phyloP scores from a whole-genome alignment of 805 yeast genomes.

The Kodamaea fukazawae region DNA sequence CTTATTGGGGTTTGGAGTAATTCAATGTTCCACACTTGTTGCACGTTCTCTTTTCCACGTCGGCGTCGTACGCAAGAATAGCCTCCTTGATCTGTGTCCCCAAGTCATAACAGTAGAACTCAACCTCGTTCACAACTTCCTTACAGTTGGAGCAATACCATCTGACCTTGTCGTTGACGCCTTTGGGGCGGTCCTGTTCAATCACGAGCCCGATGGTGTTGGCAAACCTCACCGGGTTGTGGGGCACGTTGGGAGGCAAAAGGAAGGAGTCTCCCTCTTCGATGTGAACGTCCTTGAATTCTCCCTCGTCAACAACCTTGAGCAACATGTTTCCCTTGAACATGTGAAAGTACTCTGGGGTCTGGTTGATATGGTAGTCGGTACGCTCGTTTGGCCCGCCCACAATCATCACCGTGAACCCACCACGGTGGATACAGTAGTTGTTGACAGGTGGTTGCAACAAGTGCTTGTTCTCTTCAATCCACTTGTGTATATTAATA shows the following conservation, averaged over 20 bases:
- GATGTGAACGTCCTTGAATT: constrained; percentile 70
- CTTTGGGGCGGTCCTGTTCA: constrained; percentile 85
- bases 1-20: constrained; percentile 51
- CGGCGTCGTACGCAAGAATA: constrained; percentile 65
- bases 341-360: constrained; percentile 92
- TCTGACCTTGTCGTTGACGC: constrained; percentile 66
- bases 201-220: constrained; percentile 87
- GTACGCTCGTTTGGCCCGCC: constrained; percentile 96
- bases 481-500: constrained; percentile 77
- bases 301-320: constrained; percentile 70
- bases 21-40: constrained; percentile 69
- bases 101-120: constrained; percentile 73
- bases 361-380: constrained; percentile 89
- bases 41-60: constrained; percentile 67
- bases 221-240: constrained; percentile 83
- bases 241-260: constrained; percentile 82
- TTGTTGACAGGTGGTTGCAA: constrained; percentile 92
- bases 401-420: constrained; percentile 91
- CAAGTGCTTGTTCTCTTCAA: constrained; percentile 67
- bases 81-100: constrained; percentile 91
- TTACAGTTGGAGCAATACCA: constrained; percentile 84
- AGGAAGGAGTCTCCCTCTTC: constrained; percentile 86
- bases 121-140: constrained; percentile 61
- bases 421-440: constrained; percentile 85
- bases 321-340: constrained; percentile 83